Evolutionary conservation across 164 flowering plant species (phyloP).

Genomic region (Stephania yunnanensis): DNA sequence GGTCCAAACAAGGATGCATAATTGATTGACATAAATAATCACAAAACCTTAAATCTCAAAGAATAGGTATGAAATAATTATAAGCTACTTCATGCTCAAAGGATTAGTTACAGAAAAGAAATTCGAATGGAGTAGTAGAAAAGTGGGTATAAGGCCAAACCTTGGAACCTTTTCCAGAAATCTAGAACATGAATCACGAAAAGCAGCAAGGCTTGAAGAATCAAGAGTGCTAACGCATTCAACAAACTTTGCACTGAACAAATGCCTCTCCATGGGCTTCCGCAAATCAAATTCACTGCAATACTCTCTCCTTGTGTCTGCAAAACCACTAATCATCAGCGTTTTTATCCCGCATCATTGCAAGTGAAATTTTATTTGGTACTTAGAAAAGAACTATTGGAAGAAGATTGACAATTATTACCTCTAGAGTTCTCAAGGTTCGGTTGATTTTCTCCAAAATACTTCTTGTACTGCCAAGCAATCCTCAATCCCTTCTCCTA

Average conservation of each 20-base stretch:
- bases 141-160: constrained; percentile 26
- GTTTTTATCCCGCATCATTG: background rate
- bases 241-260: constrained; percentile 40
- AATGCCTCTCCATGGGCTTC: constrained; percentile 76
- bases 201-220: constrained; percentile 33
- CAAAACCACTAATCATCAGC: constrained; percentile 19
- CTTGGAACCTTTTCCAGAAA: constrained; percentile 61
- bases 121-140: background rate
- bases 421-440: constrained; percentile 36
- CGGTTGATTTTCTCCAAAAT: constrained; percentile 53
- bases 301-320: constrained; percentile 58
- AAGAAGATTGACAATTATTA: constrained; percentile 12
- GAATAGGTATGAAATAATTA: constrained; percentile 1
- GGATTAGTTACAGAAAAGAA: background rate
- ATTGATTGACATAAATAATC: background rate
- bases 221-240: constrained; percentile 66
- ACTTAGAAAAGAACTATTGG: background rate
- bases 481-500: constrained; percentile 85
- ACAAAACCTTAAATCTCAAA: background rate
- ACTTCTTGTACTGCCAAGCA: constrained; percentile 98
- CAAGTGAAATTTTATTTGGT: background rate
- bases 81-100: constrained; percentile 1
- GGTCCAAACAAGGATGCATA: background rate
- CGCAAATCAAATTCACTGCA: constrained; percentile 92
- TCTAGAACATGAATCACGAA: constrained; percentile 59